These are phyloP conservation scores for Parachaetomium inaequale DNA, from an alignment of 495 filamentous ascomycete genomes.

Conservation along the genomic window DNA sequence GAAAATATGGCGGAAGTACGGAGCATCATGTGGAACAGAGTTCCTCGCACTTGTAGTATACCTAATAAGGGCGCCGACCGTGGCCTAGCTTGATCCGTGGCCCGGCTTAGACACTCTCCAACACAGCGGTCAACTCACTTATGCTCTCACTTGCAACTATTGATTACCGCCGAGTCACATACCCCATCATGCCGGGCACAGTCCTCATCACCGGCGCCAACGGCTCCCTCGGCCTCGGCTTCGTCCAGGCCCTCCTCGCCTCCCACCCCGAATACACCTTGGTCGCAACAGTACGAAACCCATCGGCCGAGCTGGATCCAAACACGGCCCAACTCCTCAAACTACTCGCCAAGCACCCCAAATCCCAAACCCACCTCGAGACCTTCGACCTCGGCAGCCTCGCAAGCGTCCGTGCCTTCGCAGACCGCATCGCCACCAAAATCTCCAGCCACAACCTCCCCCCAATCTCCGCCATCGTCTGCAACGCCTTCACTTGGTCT, in stretches of 20 bases:
- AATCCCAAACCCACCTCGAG: neutral
- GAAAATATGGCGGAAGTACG: too few relatives aligned
- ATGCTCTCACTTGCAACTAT: too few relatives aligned
- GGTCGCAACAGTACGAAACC: neutral
- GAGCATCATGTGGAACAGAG: too few relatives aligned
- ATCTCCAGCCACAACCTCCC: neutral
- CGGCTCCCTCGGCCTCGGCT: neutral
- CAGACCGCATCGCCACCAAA: neutral
- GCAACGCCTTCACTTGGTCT: neutral
- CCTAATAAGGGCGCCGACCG: too few relatives aligned
- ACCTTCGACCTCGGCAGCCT: neutral
- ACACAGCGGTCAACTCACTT: too few relatives aligned
- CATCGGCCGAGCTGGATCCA: neutral
- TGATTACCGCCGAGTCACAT: neutral
- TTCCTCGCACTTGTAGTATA: too few relatives aligned
- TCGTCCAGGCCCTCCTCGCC: neutral
- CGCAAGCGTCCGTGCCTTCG: neutral
- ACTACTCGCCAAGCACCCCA: neutral
- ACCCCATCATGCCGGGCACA: neutral
- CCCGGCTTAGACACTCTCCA: too few relatives aligned
- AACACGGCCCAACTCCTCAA: neutral
- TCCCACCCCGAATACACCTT: neutral
- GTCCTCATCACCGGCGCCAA: constrained; percentile 5
- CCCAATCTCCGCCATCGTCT: neutral
- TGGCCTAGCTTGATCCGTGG: too few relatives aligned